These are phyloP conservation scores for Isabelozyma rhagii DNA, from an alignment of 805 yeast genomes.

Conservation along the genomic window DNA sequence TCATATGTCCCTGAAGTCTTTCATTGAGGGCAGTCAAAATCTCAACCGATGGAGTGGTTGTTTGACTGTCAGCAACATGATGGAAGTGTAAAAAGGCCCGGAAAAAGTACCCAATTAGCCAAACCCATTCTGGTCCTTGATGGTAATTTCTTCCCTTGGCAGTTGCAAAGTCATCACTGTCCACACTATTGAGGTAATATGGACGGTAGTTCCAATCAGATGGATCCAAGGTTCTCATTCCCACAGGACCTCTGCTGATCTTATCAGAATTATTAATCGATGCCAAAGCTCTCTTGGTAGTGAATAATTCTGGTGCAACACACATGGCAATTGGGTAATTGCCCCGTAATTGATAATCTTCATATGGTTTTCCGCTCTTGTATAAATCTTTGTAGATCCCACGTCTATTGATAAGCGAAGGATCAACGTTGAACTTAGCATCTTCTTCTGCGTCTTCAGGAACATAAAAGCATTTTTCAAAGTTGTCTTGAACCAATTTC, in stretches of 20 bases:
- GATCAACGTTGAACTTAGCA: slow-evolving; percentile 54
- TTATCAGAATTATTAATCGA: slow-evolving; percentile 73
- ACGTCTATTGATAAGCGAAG: slow-evolving; percentile 72
- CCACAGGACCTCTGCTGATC: slow-evolving; percentile 80
- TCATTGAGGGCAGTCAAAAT: slow-evolving; percentile 57
- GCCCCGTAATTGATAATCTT: slow-evolving; percentile 90
- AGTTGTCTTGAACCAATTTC: slow-evolving; percentile 59
- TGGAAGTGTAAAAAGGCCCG: slow-evolving; percentile 69
- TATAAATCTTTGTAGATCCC: slow-evolving; percentile 92
- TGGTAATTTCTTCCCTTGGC: slow-evolving; percentile 95
- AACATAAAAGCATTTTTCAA: slow-evolving; percentile 75
- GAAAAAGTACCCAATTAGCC: slow-evolving; percentile 85
- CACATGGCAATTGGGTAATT: slow-evolving; percentile 89
- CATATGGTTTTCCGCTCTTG: slow-evolving; percentile 79
- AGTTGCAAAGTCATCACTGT: slow-evolving; percentile 83
- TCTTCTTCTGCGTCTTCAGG: slow-evolving; percentile 69
- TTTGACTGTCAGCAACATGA: slow-evolving; percentile 22
- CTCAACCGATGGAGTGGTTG: slow-evolving; percentile 41
- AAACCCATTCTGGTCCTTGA: slow-evolving; percentile 99
- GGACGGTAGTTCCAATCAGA: slow-evolving; percentile 91
- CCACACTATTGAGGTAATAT: slow-evolving; percentile 76
- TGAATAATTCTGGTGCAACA: slow-evolving; percentile 93
- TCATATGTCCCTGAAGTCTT: slow-evolving; percentile 61
- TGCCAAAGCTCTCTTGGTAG: slow-evolving; percentile 52
- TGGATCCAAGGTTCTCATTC: slow-evolving; percentile 91